Percentiles rank a stretch among this genome's conserved stretches.
Evolutionary conservation across 345 rosid species (phyloP).

Genomic region (Rubroshorea leprosula): DNA sequence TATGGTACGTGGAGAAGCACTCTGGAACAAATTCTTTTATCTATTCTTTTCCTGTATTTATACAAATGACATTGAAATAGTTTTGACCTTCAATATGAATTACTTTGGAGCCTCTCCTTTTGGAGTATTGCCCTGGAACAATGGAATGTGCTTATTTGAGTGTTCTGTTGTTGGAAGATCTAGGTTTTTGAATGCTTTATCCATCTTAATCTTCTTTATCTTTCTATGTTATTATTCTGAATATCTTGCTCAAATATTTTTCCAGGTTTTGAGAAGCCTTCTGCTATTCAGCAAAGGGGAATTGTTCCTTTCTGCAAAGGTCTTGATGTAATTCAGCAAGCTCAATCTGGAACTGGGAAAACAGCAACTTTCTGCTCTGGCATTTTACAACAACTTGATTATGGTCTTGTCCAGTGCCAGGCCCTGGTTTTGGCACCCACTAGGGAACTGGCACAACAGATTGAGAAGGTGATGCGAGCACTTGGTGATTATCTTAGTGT

Average conservation of each 20-base stretch:
- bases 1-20: conserved; percentile 46
- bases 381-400: conserved; percentile 80
- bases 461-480: conserved; percentile 95
- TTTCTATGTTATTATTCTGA: not conserved
- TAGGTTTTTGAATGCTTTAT: not conserved
- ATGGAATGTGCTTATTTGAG: not conserved
- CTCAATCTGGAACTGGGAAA: conserved; percentile 96
- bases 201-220: not conserved
- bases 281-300: conserved; percentile 96
- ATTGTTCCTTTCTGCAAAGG: conserved; percentile 91
- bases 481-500: conserved; percentile 90
- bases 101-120: not conserved
- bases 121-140: too few relatives aligned
- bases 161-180: not conserved
- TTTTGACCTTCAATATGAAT: not conserved
- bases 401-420: conserved; percentile 62
- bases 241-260: not conserved
- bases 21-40: not conserved
- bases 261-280: conserved; percentile 86
- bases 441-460: conserved; percentile 88
- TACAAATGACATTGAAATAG: not conserved
- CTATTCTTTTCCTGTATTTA: not conserved
- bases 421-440: conserved; percentile 89
- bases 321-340: conserved; percentile 93
- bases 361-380: conserved; percentile 97